Conservation (phyloP, 352 stramenopile genomes). For the Blastocystis sp. region DNA sequence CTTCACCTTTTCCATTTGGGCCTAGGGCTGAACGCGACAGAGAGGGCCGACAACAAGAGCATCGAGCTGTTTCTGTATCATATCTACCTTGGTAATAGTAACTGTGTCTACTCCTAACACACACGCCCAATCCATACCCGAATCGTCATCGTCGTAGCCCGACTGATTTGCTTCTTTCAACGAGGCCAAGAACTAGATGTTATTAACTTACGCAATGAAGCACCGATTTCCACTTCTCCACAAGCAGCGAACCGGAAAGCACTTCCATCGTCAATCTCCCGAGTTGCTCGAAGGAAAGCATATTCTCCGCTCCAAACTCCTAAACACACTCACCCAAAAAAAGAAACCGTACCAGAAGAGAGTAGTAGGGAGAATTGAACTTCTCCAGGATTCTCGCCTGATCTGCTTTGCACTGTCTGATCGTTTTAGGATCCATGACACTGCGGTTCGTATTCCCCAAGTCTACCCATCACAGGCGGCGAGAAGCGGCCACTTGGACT, state of each 20-base stretch:
- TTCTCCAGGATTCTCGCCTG: slow-evolving; percentile 66
- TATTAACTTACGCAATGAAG: background rate
- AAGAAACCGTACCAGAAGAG: slow-evolving; percentile 17
- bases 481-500: background rate
- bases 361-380: slow-evolving; percentile 66
- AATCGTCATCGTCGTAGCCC: background rate
- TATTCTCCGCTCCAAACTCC: slow-evolving; percentile 68
- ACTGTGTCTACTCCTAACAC: slow-evolving; percentile 37
- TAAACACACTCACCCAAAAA: background rate
- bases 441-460: background rate
- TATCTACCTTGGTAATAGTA: slow-evolving; percentile 56
- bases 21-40: background rate
- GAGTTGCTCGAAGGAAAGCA: slow-evolving; percentile 47
- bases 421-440: slow-evolving; percentile 58
- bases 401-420: slow-evolving; percentile 61
- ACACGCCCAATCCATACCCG: background rate
- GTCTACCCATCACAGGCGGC: background rate
- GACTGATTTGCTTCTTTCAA: slow-evolving; percentile 23
- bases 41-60: slow-evolving; percentile 14
- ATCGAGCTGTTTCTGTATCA: slow-evolving; percentile 66
- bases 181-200: slow-evolving; percentile 26
- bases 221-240: slow-evolving; percentile 43
- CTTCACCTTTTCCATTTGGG: slow-evolving; percentile 63
- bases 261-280: slow-evolving; percentile 28
- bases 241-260: slow-evolving; percentile 56